Base-by-base conservation (phyloP, 306 rosid genomes). In the Mimosa pudica region DNA sequence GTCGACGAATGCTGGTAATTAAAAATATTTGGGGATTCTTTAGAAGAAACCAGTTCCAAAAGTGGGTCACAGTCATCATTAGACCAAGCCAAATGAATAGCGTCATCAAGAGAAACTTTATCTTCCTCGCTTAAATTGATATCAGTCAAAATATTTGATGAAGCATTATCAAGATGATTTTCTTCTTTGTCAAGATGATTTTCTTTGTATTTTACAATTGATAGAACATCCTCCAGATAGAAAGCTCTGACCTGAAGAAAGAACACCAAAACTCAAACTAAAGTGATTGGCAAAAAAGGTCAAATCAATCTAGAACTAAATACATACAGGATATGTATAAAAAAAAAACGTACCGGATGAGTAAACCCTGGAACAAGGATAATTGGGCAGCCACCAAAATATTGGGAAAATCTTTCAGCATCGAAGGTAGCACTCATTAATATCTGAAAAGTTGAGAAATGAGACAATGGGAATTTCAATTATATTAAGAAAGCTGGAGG, bases 361-460 rank as follows among this genome's bases (percentile, higher is more conserved):
- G 99, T 95, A 85, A 95, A 93, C 63, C 99, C 99, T 4, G 99
- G 99, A 79, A 95, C 97, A 54, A 45, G 58, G 80, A 95, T 89
- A 62, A 95, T 46, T 49, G 98, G 99, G 86, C 99, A 95, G 82
- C 91, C 90, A 76, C 98, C 99, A 86, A 95, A 95, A 83, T 95
- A 95, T 70, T 90, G 85, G 14, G 99, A 93, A 89, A 95, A 95
- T 47, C 98, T 92, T 24, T 64, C 88, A 70, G 93, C 90, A 81
- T 93, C 96, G 72, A 95, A 55, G 45, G 99, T 95, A 64, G 99
- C 99, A 85, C 99, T 95, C 99, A 93, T 95, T 70, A 95, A 78
- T 86, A 95, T 89, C 99, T 95, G 92, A 78, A 73, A 76, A 75
- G 63, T 73, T 44, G 7, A 78, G 77, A 33, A 60, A 68, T 13